Percentiles rank a stretch among this genome's conserved stretches.
Conservation (phyloP, 345 rosid species). For the Bruguiera gymnorhiza region DNA sequence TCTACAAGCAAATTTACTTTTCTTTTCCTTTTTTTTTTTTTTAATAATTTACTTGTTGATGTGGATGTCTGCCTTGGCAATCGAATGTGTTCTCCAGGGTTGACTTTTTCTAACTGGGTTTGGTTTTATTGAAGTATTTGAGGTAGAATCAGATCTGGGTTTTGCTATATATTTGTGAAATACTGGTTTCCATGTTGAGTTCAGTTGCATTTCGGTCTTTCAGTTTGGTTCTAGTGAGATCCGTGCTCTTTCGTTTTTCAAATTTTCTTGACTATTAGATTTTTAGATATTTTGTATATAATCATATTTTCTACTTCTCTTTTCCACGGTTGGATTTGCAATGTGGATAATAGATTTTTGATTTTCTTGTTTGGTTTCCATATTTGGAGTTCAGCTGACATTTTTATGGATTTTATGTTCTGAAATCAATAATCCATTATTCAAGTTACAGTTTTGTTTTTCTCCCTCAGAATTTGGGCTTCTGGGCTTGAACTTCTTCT, state of each 20-base stretch:
- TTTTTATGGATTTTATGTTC: neutral
- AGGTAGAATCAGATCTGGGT: conserved; percentile 51
- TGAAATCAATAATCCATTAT: conserved; percentile 5
- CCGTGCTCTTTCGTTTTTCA: conserved; percentile 18
- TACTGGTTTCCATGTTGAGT: conserved; percentile 13
- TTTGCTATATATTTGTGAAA: conserved; percentile 7
- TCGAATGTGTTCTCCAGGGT: conserved; percentile 11
- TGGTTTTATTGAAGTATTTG: conserved; percentile 19
- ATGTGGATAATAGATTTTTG: conserved; percentile 17
- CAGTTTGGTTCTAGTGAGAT: conserved; percentile 29
- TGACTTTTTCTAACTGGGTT: conserved; percentile 14
- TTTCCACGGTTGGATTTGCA: conserved; percentile 14
- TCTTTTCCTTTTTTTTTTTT: conserved; percentile 1
- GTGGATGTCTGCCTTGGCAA: conserved; percentile 7
- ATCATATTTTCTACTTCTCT: neutral
- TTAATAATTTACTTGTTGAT: neutral
- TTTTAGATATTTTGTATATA: neutral
- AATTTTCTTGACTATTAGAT: neutral
- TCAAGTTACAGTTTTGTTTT: conserved; percentile 3
- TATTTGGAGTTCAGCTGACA: conserved; percentile 4
- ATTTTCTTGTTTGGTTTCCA: conserved; percentile 23
- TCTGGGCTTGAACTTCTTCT: conserved; percentile 14
- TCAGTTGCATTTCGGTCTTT: conserved; percentile 18
- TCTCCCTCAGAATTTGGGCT: conserved; percentile 5
- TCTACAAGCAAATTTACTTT: neutral